Percentiles rank a stretch among this genome's conserved stretches.
Conservation (phyloP, 305 asterid species). For the Solanum hybrid region DNA sequence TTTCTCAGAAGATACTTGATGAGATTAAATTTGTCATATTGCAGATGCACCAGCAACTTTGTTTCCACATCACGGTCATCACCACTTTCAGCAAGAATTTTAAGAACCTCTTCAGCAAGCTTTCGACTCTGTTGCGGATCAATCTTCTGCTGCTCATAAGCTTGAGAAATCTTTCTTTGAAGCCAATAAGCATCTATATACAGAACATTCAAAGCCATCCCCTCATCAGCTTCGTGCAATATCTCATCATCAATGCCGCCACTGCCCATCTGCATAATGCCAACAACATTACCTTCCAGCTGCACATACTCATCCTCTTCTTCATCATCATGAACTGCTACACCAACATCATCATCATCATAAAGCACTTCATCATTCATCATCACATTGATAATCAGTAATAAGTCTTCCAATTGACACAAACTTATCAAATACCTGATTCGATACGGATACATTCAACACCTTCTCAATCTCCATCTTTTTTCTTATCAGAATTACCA, state of each 20-base stretch:
- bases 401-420: conserved; percentile 55
- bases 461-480: conserved; percentile 69
- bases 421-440: conserved; percentile 48
- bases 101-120: conserved; percentile 83
- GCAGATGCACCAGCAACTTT: conserved; percentile 75
- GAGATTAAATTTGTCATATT: conserved; percentile 70
- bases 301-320: conserved; percentile 55
- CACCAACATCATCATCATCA: conserved; percentile 84
- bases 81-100: conserved; percentile 82
- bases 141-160: conserved; percentile 78
- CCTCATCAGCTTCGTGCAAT: conserved; percentile 62
- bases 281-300: conserved; percentile 36
- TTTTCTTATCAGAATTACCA: conserved; percentile 60
- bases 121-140: conserved; percentile 88
- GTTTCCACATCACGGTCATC: conserved; percentile 86
- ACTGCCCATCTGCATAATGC: not conserved
- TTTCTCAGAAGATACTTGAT: conserved; percentile 63
- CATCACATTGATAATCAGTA: conserved; percentile 60
- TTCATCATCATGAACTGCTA: conserved; percentile 92
- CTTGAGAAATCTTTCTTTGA: conserved; percentile 92
- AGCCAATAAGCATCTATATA: conserved; percentile 97
- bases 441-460: conserved; percentile 48
- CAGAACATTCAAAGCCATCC: conserved; percentile 79
- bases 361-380: too few relatives aligned
- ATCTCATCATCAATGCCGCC: conserved; percentile 57